Conservation (phyloP, 495 filamentous ascomycete genomes). For the Glutinoglossum americanum region DNA sequence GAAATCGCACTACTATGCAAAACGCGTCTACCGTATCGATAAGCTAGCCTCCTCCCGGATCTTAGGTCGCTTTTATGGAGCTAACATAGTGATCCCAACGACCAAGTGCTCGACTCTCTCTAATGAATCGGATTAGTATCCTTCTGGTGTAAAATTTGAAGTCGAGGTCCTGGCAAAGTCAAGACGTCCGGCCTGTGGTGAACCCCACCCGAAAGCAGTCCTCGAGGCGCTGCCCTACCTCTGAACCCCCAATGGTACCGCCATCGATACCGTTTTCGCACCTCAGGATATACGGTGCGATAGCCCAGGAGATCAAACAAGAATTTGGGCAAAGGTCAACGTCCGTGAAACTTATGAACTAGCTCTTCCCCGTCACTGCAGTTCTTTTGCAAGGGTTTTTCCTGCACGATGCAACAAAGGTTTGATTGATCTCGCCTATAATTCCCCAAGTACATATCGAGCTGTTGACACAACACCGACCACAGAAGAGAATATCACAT, state of each 20-base stretch:
- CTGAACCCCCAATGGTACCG: background rate
- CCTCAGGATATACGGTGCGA: background rate
- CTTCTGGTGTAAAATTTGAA: background rate
- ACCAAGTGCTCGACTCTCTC: background rate
- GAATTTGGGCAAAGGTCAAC: background rate
- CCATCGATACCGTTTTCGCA: background rate
- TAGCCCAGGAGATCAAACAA: background rate
- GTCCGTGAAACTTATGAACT: background rate
- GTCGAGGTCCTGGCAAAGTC: background rate
- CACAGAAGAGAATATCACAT: conserved; percentile 74
- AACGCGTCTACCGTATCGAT: background rate
- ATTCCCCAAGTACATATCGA: background rate
- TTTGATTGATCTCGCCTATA: background rate
- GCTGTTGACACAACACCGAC: background rate
- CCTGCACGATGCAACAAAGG: conserved; percentile 4
- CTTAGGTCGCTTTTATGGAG: background rate
- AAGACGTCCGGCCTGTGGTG: too few species aligned
- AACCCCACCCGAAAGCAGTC: too few species aligned
- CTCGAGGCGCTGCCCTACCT: background rate
- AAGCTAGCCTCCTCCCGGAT: background rate
- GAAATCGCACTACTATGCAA: too few species aligned
- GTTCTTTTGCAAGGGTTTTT: conserved; percentile 1
- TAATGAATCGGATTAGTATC: background rate
- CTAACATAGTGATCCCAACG: background rate
- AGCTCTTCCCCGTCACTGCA: background rate